Evolutionary conservation across 163 green algal species (phyloP).

Genomic region (Coccomyxa subellipsoidea): DNA sequence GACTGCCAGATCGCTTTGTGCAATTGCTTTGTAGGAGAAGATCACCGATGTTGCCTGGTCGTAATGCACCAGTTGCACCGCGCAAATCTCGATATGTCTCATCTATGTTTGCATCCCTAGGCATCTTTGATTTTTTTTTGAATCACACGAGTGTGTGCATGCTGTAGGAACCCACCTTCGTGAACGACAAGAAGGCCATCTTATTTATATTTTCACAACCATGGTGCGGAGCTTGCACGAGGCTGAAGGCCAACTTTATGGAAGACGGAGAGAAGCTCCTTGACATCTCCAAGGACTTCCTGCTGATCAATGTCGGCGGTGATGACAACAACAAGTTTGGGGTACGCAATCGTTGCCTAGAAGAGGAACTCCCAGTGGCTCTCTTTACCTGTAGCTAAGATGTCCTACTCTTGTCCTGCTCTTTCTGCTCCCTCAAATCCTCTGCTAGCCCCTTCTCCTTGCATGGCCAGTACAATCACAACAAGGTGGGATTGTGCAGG

Average conservation of each 20-base stretch:
- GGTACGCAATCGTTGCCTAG: background rate
- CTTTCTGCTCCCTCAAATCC: background rate
- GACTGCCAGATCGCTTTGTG: background rate
- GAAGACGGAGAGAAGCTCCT: conserved; percentile 1
- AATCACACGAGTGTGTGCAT: background rate
- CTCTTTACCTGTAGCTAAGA: no score
- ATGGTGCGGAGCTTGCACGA: conserved; percentile 24
- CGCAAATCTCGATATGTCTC: no score
- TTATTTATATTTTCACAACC: conserved; percentile 20
- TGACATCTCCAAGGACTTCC: conserved; percentile 2
- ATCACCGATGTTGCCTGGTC: no score
- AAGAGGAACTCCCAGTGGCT: no score
- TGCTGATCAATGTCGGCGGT: conserved; percentile 12
- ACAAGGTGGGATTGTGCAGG: background rate
- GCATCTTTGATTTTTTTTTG: no score
- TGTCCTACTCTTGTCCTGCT: background rate
- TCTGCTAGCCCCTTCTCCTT: background rate
- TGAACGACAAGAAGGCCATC: conserved; percentile 15
- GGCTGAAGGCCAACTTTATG: conserved; percentile 16
- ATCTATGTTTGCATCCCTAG: no score
- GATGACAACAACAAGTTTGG: conserved; percentile 17
- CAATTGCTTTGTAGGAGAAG: background rate
- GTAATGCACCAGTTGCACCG: no score
- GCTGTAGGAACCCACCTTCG: background rate
- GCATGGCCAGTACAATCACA: background rate